These are phyloP conservation scores for Saturnispora quitensis DNA, from an alignment of 805 yeast genomes.

Conservation along the genomic window DNA sequence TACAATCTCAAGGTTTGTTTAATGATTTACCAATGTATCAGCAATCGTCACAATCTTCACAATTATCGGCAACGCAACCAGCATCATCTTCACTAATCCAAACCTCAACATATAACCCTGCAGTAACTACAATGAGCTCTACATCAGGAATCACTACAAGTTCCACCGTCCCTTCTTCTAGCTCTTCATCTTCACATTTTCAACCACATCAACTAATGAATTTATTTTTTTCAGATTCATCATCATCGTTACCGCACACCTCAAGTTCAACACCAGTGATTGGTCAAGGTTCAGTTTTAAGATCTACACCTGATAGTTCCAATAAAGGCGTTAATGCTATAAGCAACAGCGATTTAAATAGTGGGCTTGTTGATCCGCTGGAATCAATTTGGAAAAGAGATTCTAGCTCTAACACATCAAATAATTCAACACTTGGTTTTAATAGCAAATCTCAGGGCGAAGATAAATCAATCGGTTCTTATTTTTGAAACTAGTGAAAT, in stretches of 20 bases:
- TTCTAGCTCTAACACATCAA: neutral
- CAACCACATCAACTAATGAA: conserved; percentile 6
- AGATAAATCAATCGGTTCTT: neutral
- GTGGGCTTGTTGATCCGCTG: conserved; percentile 12
- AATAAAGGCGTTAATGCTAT: neutral
- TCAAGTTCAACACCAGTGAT: neutral
- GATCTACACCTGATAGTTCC: neutral
- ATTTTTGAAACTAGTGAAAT: neutral
- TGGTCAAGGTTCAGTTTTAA: neutral
- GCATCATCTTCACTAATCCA: neutral
- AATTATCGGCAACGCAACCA: neutral
- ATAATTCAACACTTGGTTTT: neutral
- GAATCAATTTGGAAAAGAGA: conserved; percentile 15
- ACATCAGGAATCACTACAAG: neutral
- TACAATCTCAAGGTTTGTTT: neutral
- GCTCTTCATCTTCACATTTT: conserved; percentile 2
- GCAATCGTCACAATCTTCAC: neutral
- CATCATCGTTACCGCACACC: neutral
- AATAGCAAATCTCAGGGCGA: neutral
- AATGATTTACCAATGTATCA: conserved; percentile 3
- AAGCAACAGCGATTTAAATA: neutral
- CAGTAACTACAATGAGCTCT: neutral
- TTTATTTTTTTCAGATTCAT: conserved; percentile 1
- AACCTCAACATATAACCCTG: neutral
- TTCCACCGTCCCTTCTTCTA: neutral